These are phyloP conservation scores for Mycena haematopus DNA, from an alignment of 768 basidiomycete species.

Conservation along the genomic window DNA sequence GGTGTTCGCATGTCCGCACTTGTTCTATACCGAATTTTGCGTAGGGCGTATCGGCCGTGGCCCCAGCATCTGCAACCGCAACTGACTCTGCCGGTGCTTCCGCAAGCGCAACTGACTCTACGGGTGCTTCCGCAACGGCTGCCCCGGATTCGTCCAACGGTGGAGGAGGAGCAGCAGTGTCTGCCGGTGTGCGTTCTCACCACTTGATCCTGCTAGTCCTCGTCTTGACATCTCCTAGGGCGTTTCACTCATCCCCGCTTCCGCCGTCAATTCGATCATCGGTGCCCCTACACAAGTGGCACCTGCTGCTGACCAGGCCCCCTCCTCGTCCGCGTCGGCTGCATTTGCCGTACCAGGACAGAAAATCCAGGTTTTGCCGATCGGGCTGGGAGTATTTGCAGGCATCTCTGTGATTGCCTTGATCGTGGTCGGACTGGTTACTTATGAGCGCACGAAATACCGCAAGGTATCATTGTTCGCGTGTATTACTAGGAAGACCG, in stretches of 20 bases:
- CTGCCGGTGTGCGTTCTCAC: constrained; percentile 26
- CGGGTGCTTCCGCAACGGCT: constrained; percentile 22
- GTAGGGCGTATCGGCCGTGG: constrained; percentile 26
- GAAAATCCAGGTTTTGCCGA: constrained; percentile 75
- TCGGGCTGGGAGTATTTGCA: constrained; percentile 84
- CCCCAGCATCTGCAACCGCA: constrained; percentile 34
- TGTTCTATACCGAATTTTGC: constrained; percentile 15
- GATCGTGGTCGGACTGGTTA: constrained; percentile 82
- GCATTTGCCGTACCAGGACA: constrained; percentile 75
- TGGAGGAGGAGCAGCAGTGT: constrained; percentile 30
- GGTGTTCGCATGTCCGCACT: constrained; percentile 2
- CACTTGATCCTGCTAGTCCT: neutral
- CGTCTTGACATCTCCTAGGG: neutral
- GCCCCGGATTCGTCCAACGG: constrained; percentile 26
- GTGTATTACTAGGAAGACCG: constrained; percentile 1
- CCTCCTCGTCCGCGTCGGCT: constrained; percentile 43
- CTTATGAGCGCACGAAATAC: constrained; percentile 87
- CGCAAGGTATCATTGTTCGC: constrained; percentile 64
- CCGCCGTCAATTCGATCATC: constrained; percentile 27
- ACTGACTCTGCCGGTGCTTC: constrained; percentile 21
- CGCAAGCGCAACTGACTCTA: constrained; percentile 18
- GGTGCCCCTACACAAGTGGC: constrained; percentile 12
- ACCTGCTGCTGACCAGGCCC: constrained; percentile 42
- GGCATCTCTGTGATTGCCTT: constrained; percentile 86
- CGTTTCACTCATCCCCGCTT: constrained; percentile 13